phyloP scores from a whole-genome alignment of 345 rosid genomes.

The Ailanthus altissimus region DNA sequence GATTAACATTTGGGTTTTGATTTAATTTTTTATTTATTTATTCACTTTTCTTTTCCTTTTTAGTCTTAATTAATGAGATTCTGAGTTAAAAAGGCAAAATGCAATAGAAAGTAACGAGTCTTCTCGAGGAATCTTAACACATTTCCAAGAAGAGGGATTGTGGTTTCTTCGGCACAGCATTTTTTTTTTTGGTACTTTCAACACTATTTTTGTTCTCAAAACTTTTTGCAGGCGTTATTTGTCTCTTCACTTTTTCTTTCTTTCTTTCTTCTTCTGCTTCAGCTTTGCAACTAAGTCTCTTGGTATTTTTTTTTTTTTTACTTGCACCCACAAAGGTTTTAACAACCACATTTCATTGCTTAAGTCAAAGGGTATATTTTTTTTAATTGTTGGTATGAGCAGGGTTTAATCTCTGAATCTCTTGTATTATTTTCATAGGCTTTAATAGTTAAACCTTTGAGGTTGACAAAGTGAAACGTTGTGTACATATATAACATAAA shows the following conservation, averaged over 20 bases:
- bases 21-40: background rate
- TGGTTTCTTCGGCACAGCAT: conserved; percentile 25
- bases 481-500: too few relatives aligned
- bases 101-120: background rate
- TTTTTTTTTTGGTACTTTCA: too few relatives aligned
- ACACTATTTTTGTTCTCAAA: conserved; percentile 6
- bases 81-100: background rate
- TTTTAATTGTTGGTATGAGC: too few relatives aligned
- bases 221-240: background rate
- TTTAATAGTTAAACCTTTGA: too few relatives aligned
- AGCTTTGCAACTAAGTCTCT: too few relatives aligned
- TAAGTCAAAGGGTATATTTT: too few relatives aligned
- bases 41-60: background rate
- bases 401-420: too few relatives aligned
- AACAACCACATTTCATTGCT: too few relatives aligned
- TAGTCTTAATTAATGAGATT: background rate
- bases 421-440: too few relatives aligned
- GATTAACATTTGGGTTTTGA: background rate
- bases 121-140: conserved; percentile 26
- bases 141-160: conserved; percentile 35
- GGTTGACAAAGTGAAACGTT: too few relatives aligned
- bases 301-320: too few relatives aligned
- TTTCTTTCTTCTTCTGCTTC: background rate
- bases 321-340: too few relatives aligned
- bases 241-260: background rate